Evolutionary conservation across 2,329 filamentous ascomycete species (phyloP), one percentile per base, ranked within the genome.

Genomic region (Alternaria conjuncta): DNA sequence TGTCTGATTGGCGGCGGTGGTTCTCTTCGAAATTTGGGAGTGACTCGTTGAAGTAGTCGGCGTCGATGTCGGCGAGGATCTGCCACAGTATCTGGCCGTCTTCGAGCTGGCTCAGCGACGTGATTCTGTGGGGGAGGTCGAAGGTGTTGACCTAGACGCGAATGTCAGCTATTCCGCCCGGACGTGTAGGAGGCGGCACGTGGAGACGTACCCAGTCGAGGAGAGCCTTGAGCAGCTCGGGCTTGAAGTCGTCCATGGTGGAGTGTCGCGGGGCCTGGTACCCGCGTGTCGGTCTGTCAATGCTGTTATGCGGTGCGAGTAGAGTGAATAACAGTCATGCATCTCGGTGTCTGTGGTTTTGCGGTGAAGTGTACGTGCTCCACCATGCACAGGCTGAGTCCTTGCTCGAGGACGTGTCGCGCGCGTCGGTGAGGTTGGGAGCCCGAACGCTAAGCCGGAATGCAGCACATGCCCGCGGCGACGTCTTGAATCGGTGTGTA

Each of bases 51-150:
- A 86, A 85, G 78, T 84, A 85, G 25, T 80, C 78, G 54, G 79
- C 70, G 66, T 85, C 84, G 65, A 85, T 79, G 63, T 84, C 80
- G 66, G 76, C 74, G 55, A 85, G 77, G 45, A 85, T 84, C 54
- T 79, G 75, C 84, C 84, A 85, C 15, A 86, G 78, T 20, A 80
- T 72, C 63, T 79, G 78, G 63, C 84, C 84, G 70, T 85, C 83
- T 61, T 81, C 80, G 63, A 86, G 77, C 58, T 83, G 81, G 58
- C 70, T 78, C 77, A 82, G 82, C 43, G 75, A 67, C 18, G 75
- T 76, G 32, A 82, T 77, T 59, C 76, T 71, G 43, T 72, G 71
- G 11, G 73, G 72, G 45, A 80, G 71, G 26, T 82, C 77, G 69
- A 84, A 84, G 2, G 82, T 82, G 61, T 81, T 80, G 28, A 84